Conservation (phyloP, 768 basidiomycete genomes). For the Dentipellis sp. region DNA sequence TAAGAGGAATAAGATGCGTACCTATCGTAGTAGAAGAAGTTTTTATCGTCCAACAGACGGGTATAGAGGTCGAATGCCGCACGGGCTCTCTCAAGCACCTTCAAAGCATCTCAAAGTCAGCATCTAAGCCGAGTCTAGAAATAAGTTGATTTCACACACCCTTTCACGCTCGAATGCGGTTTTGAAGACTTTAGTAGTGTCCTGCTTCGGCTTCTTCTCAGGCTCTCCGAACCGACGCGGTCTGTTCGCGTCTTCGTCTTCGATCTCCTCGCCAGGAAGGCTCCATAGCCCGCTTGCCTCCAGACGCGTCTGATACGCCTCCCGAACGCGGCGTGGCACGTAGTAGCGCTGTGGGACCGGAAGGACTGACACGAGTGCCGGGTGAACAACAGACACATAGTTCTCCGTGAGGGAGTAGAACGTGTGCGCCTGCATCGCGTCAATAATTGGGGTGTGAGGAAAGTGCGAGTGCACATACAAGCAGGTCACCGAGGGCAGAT, state of each 20-base stretch:
- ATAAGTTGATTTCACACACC: slow-evolving; percentile 23
- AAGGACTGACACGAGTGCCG: slow-evolving; percentile 45
- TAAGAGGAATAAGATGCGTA: slow-evolving; percentile 14
- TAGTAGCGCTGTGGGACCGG: slow-evolving; percentile 68
- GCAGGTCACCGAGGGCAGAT: slow-evolving; percentile 56
- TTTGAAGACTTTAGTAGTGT: slow-evolving; percentile 30
- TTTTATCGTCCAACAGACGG: slow-evolving; percentile 39
- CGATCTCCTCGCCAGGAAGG: slow-evolving; percentile 28
- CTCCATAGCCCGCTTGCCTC: slow-evolving; percentile 60
- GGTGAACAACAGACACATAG: slow-evolving; percentile 48
- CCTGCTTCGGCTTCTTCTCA: slow-evolving; percentile 21
- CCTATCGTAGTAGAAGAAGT: slow-evolving; percentile 45
- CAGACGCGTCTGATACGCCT: slow-evolving; percentile 45
- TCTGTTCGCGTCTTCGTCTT: slow-evolving; percentile 30
- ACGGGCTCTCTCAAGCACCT: slow-evolving; percentile 56
- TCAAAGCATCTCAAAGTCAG: background rate
- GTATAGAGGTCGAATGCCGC: slow-evolving; percentile 48
- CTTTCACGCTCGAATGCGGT: slow-evolving; percentile 58
- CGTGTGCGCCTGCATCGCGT: slow-evolving; percentile 41
- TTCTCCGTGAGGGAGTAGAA: slow-evolving; percentile 57
- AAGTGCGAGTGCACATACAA: slow-evolving; percentile 37
- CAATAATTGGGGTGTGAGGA: slow-evolving; percentile 2
- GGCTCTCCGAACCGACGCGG: slow-evolving; percentile 22
- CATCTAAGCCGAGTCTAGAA: slow-evolving; percentile 1
- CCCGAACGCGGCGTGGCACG: slow-evolving; percentile 54